Conservation (phyloP, 148 eudicot species). For the Fagopyrum esculentum region DNA sequence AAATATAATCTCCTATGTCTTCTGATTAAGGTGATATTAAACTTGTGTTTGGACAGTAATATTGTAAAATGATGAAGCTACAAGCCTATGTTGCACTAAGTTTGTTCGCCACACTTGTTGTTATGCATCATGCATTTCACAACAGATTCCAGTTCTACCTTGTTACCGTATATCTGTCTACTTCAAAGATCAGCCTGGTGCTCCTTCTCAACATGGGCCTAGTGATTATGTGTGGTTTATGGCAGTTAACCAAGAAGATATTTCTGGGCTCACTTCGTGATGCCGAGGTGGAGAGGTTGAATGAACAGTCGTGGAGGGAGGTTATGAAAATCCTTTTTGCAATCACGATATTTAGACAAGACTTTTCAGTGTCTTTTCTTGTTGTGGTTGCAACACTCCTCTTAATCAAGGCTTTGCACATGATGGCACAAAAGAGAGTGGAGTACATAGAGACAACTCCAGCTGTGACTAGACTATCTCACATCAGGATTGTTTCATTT, state of each 20-base stretch:
- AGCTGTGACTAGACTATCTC: slow-evolving; percentile 68
- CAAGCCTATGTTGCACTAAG: slow-evolving; percentile 77
- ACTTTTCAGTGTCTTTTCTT: slow-evolving; percentile 87
- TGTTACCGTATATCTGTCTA: slow-evolving; percentile 76
- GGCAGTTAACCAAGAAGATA: slow-evolving; percentile 73
- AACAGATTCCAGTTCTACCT: slow-evolving; percentile 92
- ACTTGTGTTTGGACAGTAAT: slow-evolving; percentile 9
- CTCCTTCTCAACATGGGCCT: slow-evolving; percentile 95
- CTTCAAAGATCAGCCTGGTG: slow-evolving; percentile 89
- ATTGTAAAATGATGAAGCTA: slow-evolving; percentile 68
- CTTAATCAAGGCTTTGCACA: slow-evolving; percentile 86
- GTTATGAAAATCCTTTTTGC: slow-evolving; percentile 97
- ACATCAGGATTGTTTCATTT: slow-evolving; percentile 82
- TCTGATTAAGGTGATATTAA: background rate
- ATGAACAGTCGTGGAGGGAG: slow-evolving; percentile 97
- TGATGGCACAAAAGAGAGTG: slow-evolving; percentile 98
- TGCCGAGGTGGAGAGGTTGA: slow-evolving; percentile 96
- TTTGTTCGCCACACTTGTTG: slow-evolving; percentile 58
- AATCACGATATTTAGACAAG: slow-evolving; percentile 89
- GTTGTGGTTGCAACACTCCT: slow-evolving; percentile 83
- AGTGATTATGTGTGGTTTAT: slow-evolving; percentile 76
- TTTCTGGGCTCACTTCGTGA: slow-evolving; percentile 94
- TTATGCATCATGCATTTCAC: slow-evolving; percentile 83
- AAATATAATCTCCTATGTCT: background rate
- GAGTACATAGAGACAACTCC: slow-evolving; percentile 98